Percentiles rank a stretch among this genome's conserved stretches.
phyloP scores from a whole-genome alignment of 352 stramenopile genomes.

The Globisporangium sylvaticum region DNA sequence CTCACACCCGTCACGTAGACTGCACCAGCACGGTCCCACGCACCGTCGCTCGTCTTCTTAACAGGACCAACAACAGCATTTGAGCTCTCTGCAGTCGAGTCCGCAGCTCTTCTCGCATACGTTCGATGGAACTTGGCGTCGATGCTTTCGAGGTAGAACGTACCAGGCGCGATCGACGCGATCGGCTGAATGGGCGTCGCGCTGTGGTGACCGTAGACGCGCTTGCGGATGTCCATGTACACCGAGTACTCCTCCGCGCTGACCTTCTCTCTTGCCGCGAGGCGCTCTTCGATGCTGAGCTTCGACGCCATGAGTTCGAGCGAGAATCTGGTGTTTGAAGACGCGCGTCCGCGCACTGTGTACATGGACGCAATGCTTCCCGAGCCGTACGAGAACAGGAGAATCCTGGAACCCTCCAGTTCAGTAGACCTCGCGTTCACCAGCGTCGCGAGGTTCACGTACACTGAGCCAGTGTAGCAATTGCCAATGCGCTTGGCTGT shows the following conservation, averaged over 20 bases:
- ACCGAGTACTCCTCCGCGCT: slow-evolving; percentile 89
- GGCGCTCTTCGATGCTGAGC: slow-evolving; percentile 79
- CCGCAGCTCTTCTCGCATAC: slow-evolving; percentile 65
- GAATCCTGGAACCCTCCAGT: slow-evolving; percentile 71
- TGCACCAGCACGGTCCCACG: slow-evolving; percentile 47
- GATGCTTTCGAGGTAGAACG: slow-evolving; percentile 92
- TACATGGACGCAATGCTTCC: slow-evolving; percentile 97
- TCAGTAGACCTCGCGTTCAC: slow-evolving; percentile 53
- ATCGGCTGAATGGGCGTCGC: slow-evolving; percentile 73
- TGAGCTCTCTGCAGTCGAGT: slow-evolving; percentile 14
- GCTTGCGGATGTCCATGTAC: slow-evolving; percentile 88
- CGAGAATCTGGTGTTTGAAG: slow-evolving; percentile 61
- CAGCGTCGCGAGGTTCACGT: slow-evolving; percentile 94
- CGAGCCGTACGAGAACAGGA: slow-evolving; percentile 97
- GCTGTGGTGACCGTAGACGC: slow-evolving; percentile 66
- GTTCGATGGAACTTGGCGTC: slow-evolving; percentile 85
- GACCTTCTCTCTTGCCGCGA: slow-evolving; percentile 78
- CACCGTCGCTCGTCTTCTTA: slow-evolving; percentile 36
- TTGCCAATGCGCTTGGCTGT: slow-evolving; percentile 92
- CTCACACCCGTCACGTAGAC: slow-evolving; percentile 91
- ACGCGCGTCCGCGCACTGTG: slow-evolving; percentile 41
- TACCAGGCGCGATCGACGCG: slow-evolving; percentile 60
- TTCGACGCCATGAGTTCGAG: slow-evolving; percentile 84
- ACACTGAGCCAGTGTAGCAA: slow-evolving; percentile 96
- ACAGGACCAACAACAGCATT: slow-evolving; percentile 13